phyloP scores from a whole-genome alignment of 2,329 filamentous ascomycete genomes.

The Apiospora sp. region DNA sequence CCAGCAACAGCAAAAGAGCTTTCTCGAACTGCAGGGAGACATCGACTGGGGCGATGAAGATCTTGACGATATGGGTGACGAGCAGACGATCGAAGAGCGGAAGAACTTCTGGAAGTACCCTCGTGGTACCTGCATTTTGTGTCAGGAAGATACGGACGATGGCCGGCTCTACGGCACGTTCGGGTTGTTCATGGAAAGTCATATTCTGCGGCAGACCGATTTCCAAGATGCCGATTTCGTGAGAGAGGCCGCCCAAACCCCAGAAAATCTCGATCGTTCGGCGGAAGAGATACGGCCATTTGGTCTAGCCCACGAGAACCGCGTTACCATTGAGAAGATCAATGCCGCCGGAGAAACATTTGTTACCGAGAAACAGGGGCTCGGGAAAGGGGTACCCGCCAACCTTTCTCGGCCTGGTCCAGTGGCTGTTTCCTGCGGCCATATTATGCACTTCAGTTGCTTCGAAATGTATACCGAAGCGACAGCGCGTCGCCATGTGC shows the following conservation, averaged over 20 bases:
- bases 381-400: slow-evolving; percentile 88
- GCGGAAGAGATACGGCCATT: slow-evolving; percentile 87
- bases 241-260: slow-evolving; percentile 80
- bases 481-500: slow-evolving; percentile 81
- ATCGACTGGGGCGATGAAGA: slow-evolving; percentile 92
- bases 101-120: slow-evolving; percentile 90
- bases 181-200: slow-evolving; percentile 85
- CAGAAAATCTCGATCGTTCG: slow-evolving; percentile 82
- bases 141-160: slow-evolving; percentile 95
- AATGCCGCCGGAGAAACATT: slow-evolving; percentile 76
- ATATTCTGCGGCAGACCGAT: slow-evolving; percentile 86
- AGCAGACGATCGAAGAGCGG: slow-evolving; percentile 66
- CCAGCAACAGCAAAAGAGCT: slow-evolving; percentile 95
- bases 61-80: slow-evolving; percentile 72
- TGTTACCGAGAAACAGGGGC: slow-evolving; percentile 76
- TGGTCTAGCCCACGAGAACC: slow-evolving; percentile 89
- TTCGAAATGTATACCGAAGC: slow-evolving; percentile 92
- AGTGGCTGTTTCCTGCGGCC: slow-evolving; percentile 89
- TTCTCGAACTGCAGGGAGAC: slow-evolving; percentile 86
- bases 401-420: slow-evolving; percentile 74
- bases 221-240: slow-evolving; percentile 84
- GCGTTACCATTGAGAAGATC: slow-evolving; percentile 77
- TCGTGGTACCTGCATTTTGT: slow-evolving; percentile 90
- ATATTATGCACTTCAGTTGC: slow-evolving; percentile 98
- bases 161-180: slow-evolving; percentile 91